A percentile compares a stretch with the other conserved stretches of the same genome.
Conservation (phyloP, 1,284 basidiomycete species). For the Trichosporon sp. region DNA sequence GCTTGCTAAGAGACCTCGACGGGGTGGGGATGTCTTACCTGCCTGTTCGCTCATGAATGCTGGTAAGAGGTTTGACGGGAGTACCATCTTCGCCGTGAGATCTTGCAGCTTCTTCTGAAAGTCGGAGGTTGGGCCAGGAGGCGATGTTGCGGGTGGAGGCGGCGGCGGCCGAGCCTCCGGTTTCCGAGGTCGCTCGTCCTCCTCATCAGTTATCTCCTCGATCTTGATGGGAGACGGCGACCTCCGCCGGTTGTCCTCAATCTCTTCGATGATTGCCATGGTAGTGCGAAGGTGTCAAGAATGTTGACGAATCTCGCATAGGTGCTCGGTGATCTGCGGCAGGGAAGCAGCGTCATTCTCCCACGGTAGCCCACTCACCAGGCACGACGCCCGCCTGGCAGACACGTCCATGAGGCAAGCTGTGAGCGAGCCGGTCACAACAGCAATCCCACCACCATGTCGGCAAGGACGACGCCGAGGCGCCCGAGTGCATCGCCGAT, state of each 20-base stretch:
- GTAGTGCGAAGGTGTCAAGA: background rate
- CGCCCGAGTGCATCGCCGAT: conserved; percentile 4
- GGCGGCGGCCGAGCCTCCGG: background rate
- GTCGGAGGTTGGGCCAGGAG: background rate
- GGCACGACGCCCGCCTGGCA: background rate
- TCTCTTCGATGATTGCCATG: conserved; percentile 40
- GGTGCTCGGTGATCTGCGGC: background rate
- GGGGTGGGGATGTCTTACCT: conserved; percentile 14
- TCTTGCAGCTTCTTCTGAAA: background rate
- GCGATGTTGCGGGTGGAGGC: conserved; percentile 17
- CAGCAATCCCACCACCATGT: conserved; percentile 1
- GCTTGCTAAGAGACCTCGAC: background rate
- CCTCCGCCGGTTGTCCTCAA: conserved; percentile 20
- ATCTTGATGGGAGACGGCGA: conserved; percentile 3
- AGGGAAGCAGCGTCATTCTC: conserved; percentile 3
- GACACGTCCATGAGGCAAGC: conserved; percentile 9
- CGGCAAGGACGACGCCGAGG: conserved; percentile 10
- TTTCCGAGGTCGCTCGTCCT: background rate
- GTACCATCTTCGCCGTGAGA: conserved; percentile 13
- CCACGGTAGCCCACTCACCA: conserved; percentile 11
- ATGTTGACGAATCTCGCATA: background rate
- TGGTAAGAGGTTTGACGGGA: conserved; percentile 30
- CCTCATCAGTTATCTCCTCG: conserved; percentile 24
- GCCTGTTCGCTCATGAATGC: conserved; percentile 24
- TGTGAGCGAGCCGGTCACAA: background rate